Base-by-base conservation (phyloP, 169 alveolate species). In the Plasmodium gallinaceum region DNA sequence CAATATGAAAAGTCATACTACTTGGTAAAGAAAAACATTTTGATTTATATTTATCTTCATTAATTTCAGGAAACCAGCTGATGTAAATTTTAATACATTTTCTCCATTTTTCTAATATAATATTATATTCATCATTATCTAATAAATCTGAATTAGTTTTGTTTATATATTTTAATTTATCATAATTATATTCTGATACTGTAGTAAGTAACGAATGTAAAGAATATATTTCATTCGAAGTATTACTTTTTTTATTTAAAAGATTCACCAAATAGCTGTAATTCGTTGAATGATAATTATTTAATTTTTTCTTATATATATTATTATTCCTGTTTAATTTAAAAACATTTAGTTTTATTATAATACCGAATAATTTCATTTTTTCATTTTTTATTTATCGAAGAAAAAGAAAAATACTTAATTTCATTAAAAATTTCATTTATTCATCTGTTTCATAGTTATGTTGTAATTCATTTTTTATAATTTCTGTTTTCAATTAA, bases 31-130 rank as follows among this genome's bases (percentile, higher is more conserved):
- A 85, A 61, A 85, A 85, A 65, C 92, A 85, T 26, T 85, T 85
- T 12, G 92, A 85, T 52, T 70, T 85, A 16, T 85, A 85, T n/a
- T 85, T 85, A 26, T 85, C 92, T 18, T 85, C 87, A 26, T n/a
- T 61, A 70, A 85, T 70, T 85, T 85, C 92, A 0, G 92, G 86
- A 32, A 70, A 69, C 92, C 92, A 85, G 66, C 75, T 70, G 57
- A 85, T 58, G 39, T 58, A 85, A 24, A 85, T 85, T 72, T 85
- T 85, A n/a, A 85, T 39, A 16, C n/a, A 39, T 39, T 57, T 22
- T 58, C 57, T 71, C 92, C 92, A 85, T 16, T 48, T 12, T 6
- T 60, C 32, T 18, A 85, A 7, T 48, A 45, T 6, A 20, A 22
- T 62, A 46, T 20, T 45, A 54, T 48, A 18, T 22, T 76, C 26